Percentiles rank a stretch among this genome's conserved stretches.
phyloP scores from a whole-genome alignment of 768 basidiomycete species.

The Asterophora parasitica region DNA sequence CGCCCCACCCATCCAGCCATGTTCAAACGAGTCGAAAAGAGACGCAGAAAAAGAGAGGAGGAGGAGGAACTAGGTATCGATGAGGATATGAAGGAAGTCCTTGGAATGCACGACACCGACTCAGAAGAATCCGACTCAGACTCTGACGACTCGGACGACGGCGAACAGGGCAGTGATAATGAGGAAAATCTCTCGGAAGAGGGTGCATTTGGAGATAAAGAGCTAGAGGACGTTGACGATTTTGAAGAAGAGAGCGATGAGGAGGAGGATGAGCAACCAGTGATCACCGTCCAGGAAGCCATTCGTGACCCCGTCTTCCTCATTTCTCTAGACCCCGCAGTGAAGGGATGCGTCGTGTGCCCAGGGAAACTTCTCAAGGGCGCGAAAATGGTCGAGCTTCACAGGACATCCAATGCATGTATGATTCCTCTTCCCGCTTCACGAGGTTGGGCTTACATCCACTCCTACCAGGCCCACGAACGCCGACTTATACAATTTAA shows the following conservation, averaged over 20 bases:
- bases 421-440: slow-evolving; percentile 19
- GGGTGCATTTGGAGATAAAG: slow-evolving; percentile 14
- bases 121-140: slow-evolving; percentile 65
- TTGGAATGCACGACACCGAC: slow-evolving; percentile 71
- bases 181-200: slow-evolving; percentile 18
- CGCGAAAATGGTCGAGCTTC: slow-evolving; percentile 47
- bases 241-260: slow-evolving; percentile 24
- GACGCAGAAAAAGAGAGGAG: slow-evolving; percentile 52
- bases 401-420: slow-evolving; percentile 62
- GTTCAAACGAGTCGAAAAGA: slow-evolving; percentile 79
- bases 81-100: slow-evolving; percentile 45
- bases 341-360: slow-evolving; percentile 62
- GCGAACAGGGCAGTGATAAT: slow-evolving; percentile 18
- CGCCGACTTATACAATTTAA: slow-evolving; percentile 54
- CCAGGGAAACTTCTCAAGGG: slow-evolving; percentile 71
- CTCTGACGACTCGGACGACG: slow-evolving; percentile 36
- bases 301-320: slow-evolving; percentile 61
- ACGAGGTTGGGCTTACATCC: slow-evolving; percentile 12
- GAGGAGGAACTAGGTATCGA: slow-evolving; percentile 61
- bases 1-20: slow-evolving; percentile 28
- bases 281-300: slow-evolving; percentile 54
- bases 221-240: slow-evolving; percentile 5
- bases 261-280: slow-evolving; percentile 32
- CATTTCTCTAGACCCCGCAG: slow-evolving; percentile 48
- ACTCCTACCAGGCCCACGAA: slow-evolving; percentile 49